These are phyloP conservation scores for Russula sp. DNA, from an alignment of 768 basidiomycete species.

Conservation along the genomic window DNA sequence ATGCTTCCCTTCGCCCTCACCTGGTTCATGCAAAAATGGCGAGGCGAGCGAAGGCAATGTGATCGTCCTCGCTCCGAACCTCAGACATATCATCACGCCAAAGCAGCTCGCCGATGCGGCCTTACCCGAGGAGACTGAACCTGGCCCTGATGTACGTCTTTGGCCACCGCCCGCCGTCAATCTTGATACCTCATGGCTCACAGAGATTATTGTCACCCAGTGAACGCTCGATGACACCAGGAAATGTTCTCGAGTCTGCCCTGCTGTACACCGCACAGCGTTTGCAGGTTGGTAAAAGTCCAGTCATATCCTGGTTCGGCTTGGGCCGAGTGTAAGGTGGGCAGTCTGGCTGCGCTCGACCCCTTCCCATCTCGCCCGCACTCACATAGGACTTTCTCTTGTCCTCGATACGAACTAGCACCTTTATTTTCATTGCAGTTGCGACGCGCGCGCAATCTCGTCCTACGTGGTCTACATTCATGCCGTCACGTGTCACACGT, in stretches of 20 bases:
- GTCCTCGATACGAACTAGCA: no score
- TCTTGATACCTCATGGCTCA: slow-evolving; percentile 12
- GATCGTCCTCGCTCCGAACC: background rate
- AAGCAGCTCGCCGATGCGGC: slow-evolving; percentile 19
- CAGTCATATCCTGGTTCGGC: slow-evolving; percentile 34
- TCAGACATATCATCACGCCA: slow-evolving; percentile 22
- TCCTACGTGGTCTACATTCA: no score
- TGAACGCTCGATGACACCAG: slow-evolving; percentile 35
- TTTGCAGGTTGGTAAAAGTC: slow-evolving; percentile 37
- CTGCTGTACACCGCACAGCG: slow-evolving; percentile 52
- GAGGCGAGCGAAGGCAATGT: slow-evolving; percentile 31
- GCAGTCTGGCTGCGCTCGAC: no score
- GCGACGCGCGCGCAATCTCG: no score
- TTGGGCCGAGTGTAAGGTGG: slow-evolving; percentile 19
- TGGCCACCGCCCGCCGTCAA: slow-evolving; percentile 21
- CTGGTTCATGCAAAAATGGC: slow-evolving; percentile 40
- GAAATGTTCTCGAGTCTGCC: slow-evolving; percentile 38
- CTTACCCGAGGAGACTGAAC: slow-evolving; percentile 18
- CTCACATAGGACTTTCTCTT: no score
- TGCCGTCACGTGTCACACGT: no score
- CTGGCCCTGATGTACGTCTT: slow-evolving; percentile 20
- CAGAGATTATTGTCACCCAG: slow-evolving; percentile 32
- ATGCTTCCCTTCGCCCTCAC: slow-evolving; percentile 24
- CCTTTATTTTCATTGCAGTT: no score
- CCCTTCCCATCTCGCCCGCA: no score